These are phyloP conservation scores for Amanita pallidorosea DNA, from an alignment of 768 basidiomycete species.

Conservation along the genomic window DNA sequence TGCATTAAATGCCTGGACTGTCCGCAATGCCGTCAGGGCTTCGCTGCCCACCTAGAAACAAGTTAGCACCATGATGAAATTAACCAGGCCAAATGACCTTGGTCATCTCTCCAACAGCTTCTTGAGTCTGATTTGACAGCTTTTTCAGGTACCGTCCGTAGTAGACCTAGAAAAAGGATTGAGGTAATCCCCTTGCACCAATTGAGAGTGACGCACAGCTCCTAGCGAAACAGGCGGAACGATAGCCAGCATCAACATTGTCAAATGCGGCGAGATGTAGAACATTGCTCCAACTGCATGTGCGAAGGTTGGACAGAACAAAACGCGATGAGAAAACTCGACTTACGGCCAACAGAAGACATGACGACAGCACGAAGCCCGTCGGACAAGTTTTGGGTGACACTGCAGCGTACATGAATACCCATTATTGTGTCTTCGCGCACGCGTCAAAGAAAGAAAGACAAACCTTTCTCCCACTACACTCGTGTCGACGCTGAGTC, in stretches of 20 bases:
- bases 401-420: constrained; percentile 23
- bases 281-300: constrained; percentile 85
- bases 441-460: background rate
- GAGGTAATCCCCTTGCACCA: background rate
- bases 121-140: constrained; percentile 86
- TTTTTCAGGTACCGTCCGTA: constrained; percentile 93
- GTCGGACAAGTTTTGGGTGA: constrained; percentile 74
- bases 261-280: constrained; percentile 81
- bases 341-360: constrained; percentile 86
- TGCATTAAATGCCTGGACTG: constrained; percentile 89
- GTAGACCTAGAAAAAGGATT: constrained; percentile 54
- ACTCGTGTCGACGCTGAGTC: constrained; percentile 83
- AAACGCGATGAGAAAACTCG: background rate
- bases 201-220: constrained; percentile 39
- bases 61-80: background rate
- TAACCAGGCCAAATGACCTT: constrained; percentile 29
- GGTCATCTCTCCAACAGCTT: constrained; percentile 93
- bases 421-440: background rate
- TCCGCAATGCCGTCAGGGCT: constrained; percentile 76
- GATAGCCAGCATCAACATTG: constrained; percentile 84
- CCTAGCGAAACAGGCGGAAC: constrained; percentile 84
- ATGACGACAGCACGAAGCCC: constrained; percentile 80
- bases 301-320: background rate
- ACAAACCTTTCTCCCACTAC: constrained; percentile 86
- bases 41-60: constrained; percentile 68